Conservation (phyloP, 345 rosid genomes). For the Luvunga scandens region DNA sequence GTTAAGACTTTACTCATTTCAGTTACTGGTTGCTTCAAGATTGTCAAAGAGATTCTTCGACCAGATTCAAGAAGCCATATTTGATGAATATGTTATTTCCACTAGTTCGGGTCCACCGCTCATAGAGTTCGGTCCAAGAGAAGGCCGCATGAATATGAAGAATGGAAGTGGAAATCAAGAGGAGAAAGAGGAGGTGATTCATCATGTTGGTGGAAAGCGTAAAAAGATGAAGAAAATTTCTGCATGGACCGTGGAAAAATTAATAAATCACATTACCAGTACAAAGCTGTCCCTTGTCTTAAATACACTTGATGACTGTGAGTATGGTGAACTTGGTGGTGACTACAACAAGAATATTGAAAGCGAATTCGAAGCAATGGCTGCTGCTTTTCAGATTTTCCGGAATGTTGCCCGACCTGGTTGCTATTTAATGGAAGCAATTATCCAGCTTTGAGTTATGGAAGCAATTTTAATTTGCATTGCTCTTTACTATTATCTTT, state of each 20-base stretch:
- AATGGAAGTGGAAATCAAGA: slow-evolving; percentile 16
- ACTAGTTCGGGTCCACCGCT: slow-evolving; percentile 54
- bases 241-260: slow-evolving; percentile 75
- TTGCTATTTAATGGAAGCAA: too few relatives aligned
- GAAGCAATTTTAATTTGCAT: too few relatives aligned
- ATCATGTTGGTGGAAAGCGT: slow-evolving; percentile 46
- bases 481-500: too few relatives aligned
- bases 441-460: too few relatives aligned
- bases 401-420: slow-evolving; percentile 48
- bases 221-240: slow-evolving; percentile 57
- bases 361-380: slow-evolving; percentile 62
- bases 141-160: slow-evolving; percentile 33
- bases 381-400: slow-evolving; percentile 58
- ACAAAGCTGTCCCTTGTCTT: slow-evolving; percentile 39
- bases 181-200: slow-evolving; percentile 45
- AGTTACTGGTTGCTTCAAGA: slow-evolving; percentile 43
- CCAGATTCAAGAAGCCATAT: slow-evolving; percentile 58
- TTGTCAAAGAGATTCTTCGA: slow-evolving; percentile 61
- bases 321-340: not conserved
- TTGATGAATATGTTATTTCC: slow-evolving; percentile 49
- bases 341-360: slow-evolving; percentile 34
- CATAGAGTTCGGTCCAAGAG: slow-evolving; percentile 36
- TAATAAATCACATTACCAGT: slow-evolving; percentile 43
- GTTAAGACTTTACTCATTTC: slow-evolving; percentile 35
- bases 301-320: slow-evolving; percentile 41